A percentile compares a stretch with the other conserved stretches of the same genome.
Conservation (phyloP, 23 red algal genomes). For the Gracilaria caudata region DNA sequence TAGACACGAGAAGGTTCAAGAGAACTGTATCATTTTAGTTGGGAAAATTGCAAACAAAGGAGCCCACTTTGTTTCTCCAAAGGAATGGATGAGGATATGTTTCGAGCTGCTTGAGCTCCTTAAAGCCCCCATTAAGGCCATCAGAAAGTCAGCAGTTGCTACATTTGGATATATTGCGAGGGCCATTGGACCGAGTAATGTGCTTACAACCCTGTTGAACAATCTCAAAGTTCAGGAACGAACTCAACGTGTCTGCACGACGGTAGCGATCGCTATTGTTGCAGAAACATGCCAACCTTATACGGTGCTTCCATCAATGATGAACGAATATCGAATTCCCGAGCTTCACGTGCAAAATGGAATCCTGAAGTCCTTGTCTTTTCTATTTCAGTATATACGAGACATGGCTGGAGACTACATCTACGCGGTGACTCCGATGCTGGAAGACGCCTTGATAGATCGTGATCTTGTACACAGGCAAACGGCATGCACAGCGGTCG, state of each 20-base stretch:
- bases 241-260: slow-evolving; percentile 91
- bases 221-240: slow-evolving; percentile 94
- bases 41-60: slow-evolving; percentile 84
- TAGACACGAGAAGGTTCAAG: slow-evolving; percentile 91
- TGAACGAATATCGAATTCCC: slow-evolving; percentile 95
- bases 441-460: slow-evolving; percentile 94
- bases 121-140: slow-evolving; percentile 83
- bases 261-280: slow-evolving; percentile 95
- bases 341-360: slow-evolving; percentile 97
- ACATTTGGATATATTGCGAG: slow-evolving; percentile 92
- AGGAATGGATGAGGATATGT: slow-evolving; percentile 95
- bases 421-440: slow-evolving; percentile 86
- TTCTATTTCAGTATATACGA: slow-evolving; percentile 94
- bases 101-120: slow-evolving; percentile 94
- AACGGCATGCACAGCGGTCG: slow-evolving; percentile 87
- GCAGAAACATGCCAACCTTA: slow-evolving; percentile 78
- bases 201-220: slow-evolving; percentile 80
- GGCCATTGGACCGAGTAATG: slow-evolving; percentile 84
- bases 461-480: slow-evolving; percentile 93
- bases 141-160: slow-evolving; percentile 86
- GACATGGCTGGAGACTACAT: slow-evolving; percentile 81
- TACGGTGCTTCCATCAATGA: slow-evolving; percentile 84
- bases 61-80: slow-evolving; percentile 69
- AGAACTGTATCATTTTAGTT: slow-evolving; percentile 94
- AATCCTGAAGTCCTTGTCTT: slow-evolving; percentile 90